Percentiles rank a stretch among this genome's conserved stretches.
Evolutionary conservation across 352 stramenopile genomes (phyloP).

Genomic region (Pythium grandisporangium): DNA sequence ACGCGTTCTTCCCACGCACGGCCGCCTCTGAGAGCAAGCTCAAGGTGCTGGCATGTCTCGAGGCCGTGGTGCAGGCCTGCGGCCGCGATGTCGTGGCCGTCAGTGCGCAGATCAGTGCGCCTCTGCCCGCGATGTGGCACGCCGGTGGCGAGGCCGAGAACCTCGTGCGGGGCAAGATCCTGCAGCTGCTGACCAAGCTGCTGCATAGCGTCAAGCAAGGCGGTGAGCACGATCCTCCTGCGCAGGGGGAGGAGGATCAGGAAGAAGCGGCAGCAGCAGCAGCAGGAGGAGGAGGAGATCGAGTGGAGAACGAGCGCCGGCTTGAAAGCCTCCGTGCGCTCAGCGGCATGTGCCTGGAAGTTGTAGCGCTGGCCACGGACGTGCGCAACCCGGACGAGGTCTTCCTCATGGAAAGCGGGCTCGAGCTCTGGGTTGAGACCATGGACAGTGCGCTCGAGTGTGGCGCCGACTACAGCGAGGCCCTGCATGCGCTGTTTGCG

Average conservation of each 20-base stretch:
- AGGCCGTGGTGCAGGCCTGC: slow-evolving; percentile 62
- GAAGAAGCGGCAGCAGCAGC: slow-evolving; percentile 1
- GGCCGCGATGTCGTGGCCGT: slow-evolving; percentile 31
- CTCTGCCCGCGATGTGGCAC: slow-evolving; percentile 62
- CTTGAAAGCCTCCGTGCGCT: slow-evolving; percentile 33
- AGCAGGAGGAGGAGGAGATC: too few relatives aligned
- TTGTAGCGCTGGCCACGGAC: slow-evolving; percentile 65
- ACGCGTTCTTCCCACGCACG: slow-evolving; percentile 52
- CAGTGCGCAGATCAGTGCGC: slow-evolving; percentile 55
- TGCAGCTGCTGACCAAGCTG: slow-evolving; percentile 65
- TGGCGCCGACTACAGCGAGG: slow-evolving; percentile 41
- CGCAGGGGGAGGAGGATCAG: slow-evolving; percentile 22
- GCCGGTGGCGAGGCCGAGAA: slow-evolving; percentile 67
- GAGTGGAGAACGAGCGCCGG: too few relatives aligned
- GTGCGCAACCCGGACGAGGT: slow-evolving; percentile 74
- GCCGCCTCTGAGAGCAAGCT: slow-evolving; percentile 71
- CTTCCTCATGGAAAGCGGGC: slow-evolving; percentile 77
- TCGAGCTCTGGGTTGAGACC: slow-evolving; percentile 63
- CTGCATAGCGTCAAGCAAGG: slow-evolving; percentile 49
- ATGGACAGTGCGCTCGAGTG: too few relatives aligned
- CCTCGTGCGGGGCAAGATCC: slow-evolving; percentile 72
- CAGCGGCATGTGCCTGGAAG: slow-evolving; percentile 60
- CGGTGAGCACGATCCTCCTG: too few relatives aligned
- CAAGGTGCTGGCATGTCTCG: slow-evolving; percentile 64
- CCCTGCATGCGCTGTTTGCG: slow-evolving; percentile 55